phyloP scores from a whole-genome alignment of 768 basidiomycete genomes.

The Phylloporus arenicola region DNA sequence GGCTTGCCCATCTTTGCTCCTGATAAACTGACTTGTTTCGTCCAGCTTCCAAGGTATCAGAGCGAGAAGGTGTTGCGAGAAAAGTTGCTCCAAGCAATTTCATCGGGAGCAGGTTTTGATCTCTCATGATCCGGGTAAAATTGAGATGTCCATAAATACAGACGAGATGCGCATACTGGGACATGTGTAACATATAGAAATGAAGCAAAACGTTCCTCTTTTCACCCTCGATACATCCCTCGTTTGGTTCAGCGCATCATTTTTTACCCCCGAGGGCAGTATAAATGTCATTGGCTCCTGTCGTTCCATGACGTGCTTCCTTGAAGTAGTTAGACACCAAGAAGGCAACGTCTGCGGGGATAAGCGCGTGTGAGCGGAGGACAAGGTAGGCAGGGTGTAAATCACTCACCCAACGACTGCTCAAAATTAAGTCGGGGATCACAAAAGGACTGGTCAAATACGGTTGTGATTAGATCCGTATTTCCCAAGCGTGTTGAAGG shows the following conservation, averaged over 20 bases:
- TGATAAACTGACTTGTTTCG: neutral
- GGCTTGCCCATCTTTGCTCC: neutral
- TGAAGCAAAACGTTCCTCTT: neutral
- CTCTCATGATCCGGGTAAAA: constrained; percentile 43
- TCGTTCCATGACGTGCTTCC: constrained; percentile 46
- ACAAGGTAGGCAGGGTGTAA: neutral
- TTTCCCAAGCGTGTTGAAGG: neutral
- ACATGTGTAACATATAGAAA: constrained; percentile 6
- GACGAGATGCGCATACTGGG: neutral
- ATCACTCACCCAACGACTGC: constrained; percentile 73
- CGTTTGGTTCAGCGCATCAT: neutral
- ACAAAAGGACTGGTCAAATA: too few species aligned
- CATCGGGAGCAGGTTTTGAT: constrained; percentile 87
- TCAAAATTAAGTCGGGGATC: constrained; percentile 88
- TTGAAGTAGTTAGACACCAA: constrained; percentile 78
- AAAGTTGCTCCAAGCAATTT: constrained; percentile 85
- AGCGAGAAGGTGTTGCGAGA: constrained; percentile 57
- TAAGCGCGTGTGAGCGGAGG: neutral
- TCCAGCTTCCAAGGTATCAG: constrained; percentile 64
- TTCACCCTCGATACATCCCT: neutral
- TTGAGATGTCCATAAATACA: neutral
- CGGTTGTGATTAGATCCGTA: neutral
- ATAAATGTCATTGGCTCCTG: constrained; percentile 23
- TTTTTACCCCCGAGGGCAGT: constrained; percentile 26
- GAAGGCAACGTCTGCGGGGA: constrained; percentile 71